phyloP scores from a whole-genome alignment of 176 grass and related monocot genomes.

The Phoenix dactylifera region DNA sequence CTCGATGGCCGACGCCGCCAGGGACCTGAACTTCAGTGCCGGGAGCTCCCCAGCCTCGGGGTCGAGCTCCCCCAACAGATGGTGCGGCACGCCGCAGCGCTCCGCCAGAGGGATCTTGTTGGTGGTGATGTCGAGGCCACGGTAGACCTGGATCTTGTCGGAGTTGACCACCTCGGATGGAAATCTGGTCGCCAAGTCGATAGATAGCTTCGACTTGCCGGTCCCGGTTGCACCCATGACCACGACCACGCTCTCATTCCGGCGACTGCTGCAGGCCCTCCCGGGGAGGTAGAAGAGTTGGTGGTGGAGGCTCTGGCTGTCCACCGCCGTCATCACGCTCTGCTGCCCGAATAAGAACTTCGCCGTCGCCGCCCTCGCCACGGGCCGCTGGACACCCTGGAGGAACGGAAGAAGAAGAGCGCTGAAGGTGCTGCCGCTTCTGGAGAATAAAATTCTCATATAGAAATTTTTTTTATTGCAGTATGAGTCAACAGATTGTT shows the following conservation, averaged over 20 bases:
- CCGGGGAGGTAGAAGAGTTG: too few relatives aligned
- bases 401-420: too few relatives aligned
- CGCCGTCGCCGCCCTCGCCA: too few relatives aligned
- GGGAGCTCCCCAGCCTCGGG: conserved; percentile 46
- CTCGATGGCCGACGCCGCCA: conserved; percentile 13
- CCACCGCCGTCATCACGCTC: too few relatives aligned
- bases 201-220: conserved; percentile 73
- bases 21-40: conserved; percentile 16
- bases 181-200: conserved; percentile 37
- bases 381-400: too few relatives aligned
- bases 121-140: conserved; percentile 65
- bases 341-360: too few relatives aligned
- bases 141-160: conserved; percentile 76
- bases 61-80: conserved; percentile 46
- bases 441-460: too few relatives aligned
- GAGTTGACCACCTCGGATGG: conserved; percentile 67
- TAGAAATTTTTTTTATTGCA: too few relatives aligned
- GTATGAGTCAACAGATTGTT: too few relatives aligned
- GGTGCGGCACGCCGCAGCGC: conserved; percentile 58
- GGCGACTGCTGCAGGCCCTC: too few relatives aligned
- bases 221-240: conserved; percentile 69
- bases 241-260: conserved; percentile 31
- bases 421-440: too few relatives aligned
- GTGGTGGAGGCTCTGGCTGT: too few relatives aligned
- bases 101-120: conserved; percentile 49